Conservation (phyloP, 2,329 filamentous ascomycete species). For the Remersonia thermophila region DNA sequence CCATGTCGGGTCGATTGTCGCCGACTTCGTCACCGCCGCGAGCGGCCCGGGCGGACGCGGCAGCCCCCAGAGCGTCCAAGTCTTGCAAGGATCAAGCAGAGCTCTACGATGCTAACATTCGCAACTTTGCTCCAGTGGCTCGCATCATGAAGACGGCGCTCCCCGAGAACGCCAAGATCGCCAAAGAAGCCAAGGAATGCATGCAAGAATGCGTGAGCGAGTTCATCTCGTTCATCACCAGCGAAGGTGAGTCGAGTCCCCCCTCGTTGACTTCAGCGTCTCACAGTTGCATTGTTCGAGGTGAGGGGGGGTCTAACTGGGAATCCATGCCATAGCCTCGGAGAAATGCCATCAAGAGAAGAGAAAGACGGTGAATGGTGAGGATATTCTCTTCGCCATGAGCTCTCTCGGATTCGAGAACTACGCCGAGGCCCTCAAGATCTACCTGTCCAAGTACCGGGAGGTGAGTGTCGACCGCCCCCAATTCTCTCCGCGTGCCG, state of each 20-base stretch:
- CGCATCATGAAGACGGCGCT: conserved; percentile 98
- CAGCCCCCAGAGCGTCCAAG: conserved; percentile 38
- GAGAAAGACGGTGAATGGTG: conserved; percentile 96
- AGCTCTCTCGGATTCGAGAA: conserved; percentile 98
- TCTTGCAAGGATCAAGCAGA: conserved; percentile 34
- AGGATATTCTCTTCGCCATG: conserved; percentile 98
- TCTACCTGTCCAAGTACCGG: conserved; percentile 93
- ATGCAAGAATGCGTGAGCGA: conserved; percentile 99
- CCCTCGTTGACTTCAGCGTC: conserved; percentile 1
- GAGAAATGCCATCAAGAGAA: conserved; percentile 99
- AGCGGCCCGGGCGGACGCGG: conserved; percentile 24
- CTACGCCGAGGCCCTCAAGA: conserved; percentile 94
- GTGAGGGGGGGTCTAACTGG: conserved; percentile 10
- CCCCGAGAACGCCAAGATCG: conserved; percentile 97
- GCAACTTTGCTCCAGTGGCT: conserved; percentile 89
- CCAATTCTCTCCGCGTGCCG: background rate
- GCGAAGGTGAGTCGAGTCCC: conserved; percentile 61
- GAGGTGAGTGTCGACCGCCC: conserved; percentile 51
- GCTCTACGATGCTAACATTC: conserved; percentile 79
- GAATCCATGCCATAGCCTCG: conserved; percentile 52
- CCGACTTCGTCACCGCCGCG: no score
- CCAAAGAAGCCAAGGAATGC: conserved; percentile 97
- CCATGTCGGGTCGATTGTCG: conserved; percentile 39
- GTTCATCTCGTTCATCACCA: conserved; percentile 99
- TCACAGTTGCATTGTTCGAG: conserved; percentile 1